A percentile compares a stretch with the other conserved stretches of the same genome.
phyloP scores from a whole-genome alignment of 2,329 filamentous ascomycete species.

The Huntiella moniliformis region DNA sequence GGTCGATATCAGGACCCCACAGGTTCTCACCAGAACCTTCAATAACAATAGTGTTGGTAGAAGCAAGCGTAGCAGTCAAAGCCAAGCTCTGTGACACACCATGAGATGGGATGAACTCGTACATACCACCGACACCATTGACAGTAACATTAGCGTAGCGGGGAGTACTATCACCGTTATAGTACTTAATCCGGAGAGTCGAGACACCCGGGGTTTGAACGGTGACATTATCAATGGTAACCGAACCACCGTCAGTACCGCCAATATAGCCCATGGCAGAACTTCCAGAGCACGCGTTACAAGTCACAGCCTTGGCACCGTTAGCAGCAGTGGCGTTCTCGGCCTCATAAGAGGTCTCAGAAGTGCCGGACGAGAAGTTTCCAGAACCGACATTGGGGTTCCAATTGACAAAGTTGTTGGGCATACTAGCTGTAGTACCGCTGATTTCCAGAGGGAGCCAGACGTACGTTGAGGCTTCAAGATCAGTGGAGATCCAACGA shows the following conservation, averaged over 20 bases:
- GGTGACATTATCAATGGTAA: constrained; percentile 28
- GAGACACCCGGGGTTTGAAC: constrained; percentile 25
- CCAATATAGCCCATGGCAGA: constrained; percentile 36
- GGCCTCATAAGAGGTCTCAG: constrained; percentile 31
- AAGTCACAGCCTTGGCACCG: constrained; percentile 27
- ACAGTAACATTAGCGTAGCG: constrained; percentile 35
- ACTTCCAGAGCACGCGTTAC: constrained; percentile 31
- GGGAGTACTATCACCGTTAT: constrained; percentile 34
- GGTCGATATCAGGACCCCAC: constrained; percentile 34
- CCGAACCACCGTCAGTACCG: constrained; percentile 25
- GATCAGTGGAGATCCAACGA: constrained; percentile 41
- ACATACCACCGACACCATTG: constrained; percentile 30
- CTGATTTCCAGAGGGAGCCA: constrained; percentile 41
- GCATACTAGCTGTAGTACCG: constrained; percentile 29
- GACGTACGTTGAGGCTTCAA: constrained; percentile 42
- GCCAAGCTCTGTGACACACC: constrained; percentile 26
- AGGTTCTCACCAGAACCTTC: constrained; percentile 20
- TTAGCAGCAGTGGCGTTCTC: constrained; percentile 27
- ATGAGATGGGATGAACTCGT: constrained; percentile 35
- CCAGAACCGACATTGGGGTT: constrained; percentile 27
- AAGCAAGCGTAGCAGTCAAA: constrained; percentile 28
- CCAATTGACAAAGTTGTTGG: constrained; percentile 36
- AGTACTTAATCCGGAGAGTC: constrained; percentile 35
- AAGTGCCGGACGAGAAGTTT: background rate
- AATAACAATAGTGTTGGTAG: constrained; percentile 29